A percentile compares a stretch with the other conserved stretches of the same genome.
These are phyloP conservation scores for Sporobolomyces roseus DNA, from an alignment of 768 basidiomycete genomes.

Conservation along the genomic window DNA sequence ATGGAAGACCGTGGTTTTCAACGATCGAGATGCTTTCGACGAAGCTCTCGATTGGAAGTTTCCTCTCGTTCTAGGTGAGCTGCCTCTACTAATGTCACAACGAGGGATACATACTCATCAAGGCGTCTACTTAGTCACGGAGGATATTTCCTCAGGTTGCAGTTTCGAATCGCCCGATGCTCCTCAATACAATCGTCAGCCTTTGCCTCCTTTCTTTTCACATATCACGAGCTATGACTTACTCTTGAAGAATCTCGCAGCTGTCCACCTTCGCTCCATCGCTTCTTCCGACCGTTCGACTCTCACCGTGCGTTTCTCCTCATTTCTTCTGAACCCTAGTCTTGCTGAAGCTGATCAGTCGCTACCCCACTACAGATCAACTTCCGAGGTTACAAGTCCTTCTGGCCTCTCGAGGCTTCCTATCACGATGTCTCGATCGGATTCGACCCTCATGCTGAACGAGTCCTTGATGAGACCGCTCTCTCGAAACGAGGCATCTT, in stretches of 20 bases:
- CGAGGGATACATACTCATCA: too few relatives aligned
- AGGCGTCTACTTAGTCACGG: neutral
- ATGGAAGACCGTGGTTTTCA: neutral
- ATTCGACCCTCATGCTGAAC: too few relatives aligned
- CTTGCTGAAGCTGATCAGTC: too few relatives aligned
- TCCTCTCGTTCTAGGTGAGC: constrained; percentile 3
- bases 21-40: neutral
- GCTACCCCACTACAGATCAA: too few relatives aligned
- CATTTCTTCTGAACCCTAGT: neutral
- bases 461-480: too few relatives aligned
- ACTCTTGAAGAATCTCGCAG: neutral
- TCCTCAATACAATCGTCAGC: neutral
- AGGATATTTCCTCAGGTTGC: neutral
- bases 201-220: too few relatives aligned
- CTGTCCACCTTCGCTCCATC: constrained; percentile 1
- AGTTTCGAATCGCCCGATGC: neutral
- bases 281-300: neutral
- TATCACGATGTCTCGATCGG: too few relatives aligned
- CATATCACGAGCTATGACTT: neutral
- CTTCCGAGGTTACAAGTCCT: too few relatives aligned
- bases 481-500: too few relatives aligned
- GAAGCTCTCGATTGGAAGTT: neutral
- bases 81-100: too few relatives aligned
- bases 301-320: neutral
- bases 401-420: too few relatives aligned